Evolutionary conservation across 129 eudicot species (phyloP), one percentile per base, ranked within the genome.

Genomic region (Dittrichia graveolens): DNA sequence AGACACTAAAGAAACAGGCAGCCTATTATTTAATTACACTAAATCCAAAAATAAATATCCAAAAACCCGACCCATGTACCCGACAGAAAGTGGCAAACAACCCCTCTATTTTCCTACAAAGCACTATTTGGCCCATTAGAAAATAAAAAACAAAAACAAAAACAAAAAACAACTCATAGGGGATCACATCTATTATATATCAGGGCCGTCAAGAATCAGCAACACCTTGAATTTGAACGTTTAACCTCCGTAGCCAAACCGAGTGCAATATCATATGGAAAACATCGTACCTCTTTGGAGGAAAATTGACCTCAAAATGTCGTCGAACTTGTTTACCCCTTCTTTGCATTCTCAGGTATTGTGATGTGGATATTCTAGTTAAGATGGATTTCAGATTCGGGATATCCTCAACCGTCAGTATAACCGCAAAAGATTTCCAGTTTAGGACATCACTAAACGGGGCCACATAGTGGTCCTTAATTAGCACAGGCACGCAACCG

Each of bases 261-360:
- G 97, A 91, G 71, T 91, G 95, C 19, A 91, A 58, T 14, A 91
- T 86, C 97, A 91, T 91, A 55, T 88, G 92, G 54, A 88, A 88
- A 3, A 91, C 95, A 59, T 91, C 97, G 14, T 61, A 91, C 50
- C 85, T 72, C 79, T 82, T 80, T 4, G 97, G 90, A 50, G 97
- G 95, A 31, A 38, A 66, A 53, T 91, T 81, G 0, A 91, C 81
- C 72, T 74, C 92, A 45, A 91, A 91, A 81, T 91, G 97, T 4
- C 85, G 63, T 66, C 92, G 69, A 56, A 91, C 78, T 67, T 82
- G 80, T 34, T 54, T 73, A 34, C 87, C 92, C 35, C 85, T 74
- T 71, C 63, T 56, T 68, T 82, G 85, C 92, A 88, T 67, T 85
- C 76, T 78, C 48, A 80, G 45, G 55, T 91, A 91, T 16, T 88